Conservation (phyloP, 495 filamentous ascomycete species). For the Articulospora tetracladia region DNA sequence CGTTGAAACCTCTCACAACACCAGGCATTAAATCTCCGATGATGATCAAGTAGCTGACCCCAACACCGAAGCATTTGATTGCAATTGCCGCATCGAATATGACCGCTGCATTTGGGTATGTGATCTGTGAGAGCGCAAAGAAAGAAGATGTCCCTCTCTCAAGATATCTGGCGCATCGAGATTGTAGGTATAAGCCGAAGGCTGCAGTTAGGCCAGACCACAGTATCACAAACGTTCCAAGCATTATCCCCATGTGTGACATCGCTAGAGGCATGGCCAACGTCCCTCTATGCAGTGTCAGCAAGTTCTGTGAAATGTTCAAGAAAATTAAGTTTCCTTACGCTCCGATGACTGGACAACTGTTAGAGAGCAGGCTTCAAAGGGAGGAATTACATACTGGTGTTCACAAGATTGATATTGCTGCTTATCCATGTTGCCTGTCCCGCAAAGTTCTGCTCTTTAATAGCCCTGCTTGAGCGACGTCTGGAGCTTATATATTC, state of each 20-base stretch:
- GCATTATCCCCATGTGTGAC: conserved; percentile 82
- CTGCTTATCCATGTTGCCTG: conserved; percentile 87
- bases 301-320: conserved; percentile 12
- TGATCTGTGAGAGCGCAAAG: conserved; percentile 91
- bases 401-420: conserved; percentile 93
- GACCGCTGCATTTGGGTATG: conserved; percentile 93
- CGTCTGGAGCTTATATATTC: conserved; percentile 12
- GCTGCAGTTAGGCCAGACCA: conserved; percentile 88
- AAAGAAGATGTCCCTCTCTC: conserved; percentile 79
- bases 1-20: conserved; percentile 73
- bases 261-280: conserved; percentile 93
- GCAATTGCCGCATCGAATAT: conserved; percentile 95
- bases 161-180: conserved; percentile 85
- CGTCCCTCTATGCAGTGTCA: conserved; percentile 86
- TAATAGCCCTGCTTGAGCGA: conserved; percentile 17
- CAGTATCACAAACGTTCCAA: conserved; percentile 78
- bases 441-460: conserved; percentile 45
- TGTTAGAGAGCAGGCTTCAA: not conserved
- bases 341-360: not conserved
- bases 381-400: conserved; percentile 52
- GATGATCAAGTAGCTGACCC: conserved; percentile 95
- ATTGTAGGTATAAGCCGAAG: conserved; percentile 92
- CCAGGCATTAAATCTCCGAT: conserved; percentile 98
- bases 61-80: conserved; percentile 97
- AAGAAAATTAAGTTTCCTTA: not conserved